A percentile compares a stretch with the other conserved stretches of the same genome.
Conservation (phyloP, 352 stramenopile genomes). For the Phytophthora fragariaefolia region DNA sequence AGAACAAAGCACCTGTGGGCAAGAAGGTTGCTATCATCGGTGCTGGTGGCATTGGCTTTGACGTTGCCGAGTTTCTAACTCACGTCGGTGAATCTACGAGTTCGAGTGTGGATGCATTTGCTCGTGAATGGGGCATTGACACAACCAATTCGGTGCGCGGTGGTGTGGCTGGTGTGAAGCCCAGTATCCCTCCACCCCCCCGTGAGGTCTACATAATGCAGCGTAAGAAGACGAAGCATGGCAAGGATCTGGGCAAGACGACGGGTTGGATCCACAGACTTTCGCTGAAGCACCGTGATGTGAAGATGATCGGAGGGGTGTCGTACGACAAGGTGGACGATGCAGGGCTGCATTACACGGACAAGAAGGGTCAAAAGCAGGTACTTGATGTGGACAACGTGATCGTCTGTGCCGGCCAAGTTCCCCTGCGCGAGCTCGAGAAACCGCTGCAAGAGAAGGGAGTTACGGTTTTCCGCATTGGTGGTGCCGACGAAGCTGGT, state of each 20-base stretch:
- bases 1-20: conserved; percentile 88
- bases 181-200: conserved; percentile 42
- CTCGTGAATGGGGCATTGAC: conserved; percentile 96
- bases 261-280: conserved; percentile 98
- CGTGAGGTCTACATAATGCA: conserved; percentile 96
- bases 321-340: conserved; percentile 96
- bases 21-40: conserved; percentile 96
- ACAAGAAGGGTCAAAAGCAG: conserved; percentile 82
- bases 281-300: conserved; percentile 90
- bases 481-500: conserved; percentile 93
- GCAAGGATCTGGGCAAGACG: conserved; percentile 93
- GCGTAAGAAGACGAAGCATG: conserved; percentile 94
- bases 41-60: conserved; percentile 98
- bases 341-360: conserved; percentile 93
- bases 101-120: conserved; percentile 86
- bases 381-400: conserved; percentile 96
- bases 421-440: conserved; percentile 90
- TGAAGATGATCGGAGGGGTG: conserved; percentile 94
- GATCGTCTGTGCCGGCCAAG: conserved; percentile 96
- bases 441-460: conserved; percentile 72
- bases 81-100: conserved; percentile 77
- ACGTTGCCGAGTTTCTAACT: conserved; percentile 96
- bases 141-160: conserved; percentile 79
- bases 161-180: conserved; percentile 73
- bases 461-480: conserved; percentile 94